Percentiles rank a stretch among this genome's conserved stretches.
phyloP scores from a whole-genome alignment of 768 basidiomycete genomes.

The Hygrophorus pudorinus region DNA sequence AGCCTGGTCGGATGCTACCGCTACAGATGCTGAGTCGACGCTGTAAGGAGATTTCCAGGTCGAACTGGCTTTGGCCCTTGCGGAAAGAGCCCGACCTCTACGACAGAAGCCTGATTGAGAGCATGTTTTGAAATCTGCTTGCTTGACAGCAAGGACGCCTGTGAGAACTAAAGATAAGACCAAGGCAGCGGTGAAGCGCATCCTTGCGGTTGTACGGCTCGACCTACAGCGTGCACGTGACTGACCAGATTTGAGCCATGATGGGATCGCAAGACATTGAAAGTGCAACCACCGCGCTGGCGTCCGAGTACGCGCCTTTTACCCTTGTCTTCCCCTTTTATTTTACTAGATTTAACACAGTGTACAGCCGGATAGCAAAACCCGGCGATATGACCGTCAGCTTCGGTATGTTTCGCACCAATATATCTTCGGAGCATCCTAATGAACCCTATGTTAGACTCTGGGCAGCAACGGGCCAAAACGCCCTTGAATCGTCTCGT shows the following conservation, averaged over 20 bases:
- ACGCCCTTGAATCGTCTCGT: slow-evolving; percentile 75
- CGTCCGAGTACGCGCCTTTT: slow-evolving; percentile 20
- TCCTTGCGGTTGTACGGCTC: too few relatives aligned
- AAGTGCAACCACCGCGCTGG: slow-evolving; percentile 28
- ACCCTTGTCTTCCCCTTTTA: neutral
- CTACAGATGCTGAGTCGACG: slow-evolving; percentile 47
- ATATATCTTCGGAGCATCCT: neutral
- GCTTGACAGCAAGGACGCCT: slow-evolving; percentile 51
- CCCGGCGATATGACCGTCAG: slow-evolving; percentile 91
- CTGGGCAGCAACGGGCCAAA: slow-evolving; percentile 91
- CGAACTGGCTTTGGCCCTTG: slow-evolving; percentile 48
- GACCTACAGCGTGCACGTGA: too few relatives aligned
- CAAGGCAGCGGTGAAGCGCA: slow-evolving; percentile 25
- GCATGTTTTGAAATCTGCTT: slow-evolving; percentile 90
- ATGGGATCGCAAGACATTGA: slow-evolving; percentile 39
- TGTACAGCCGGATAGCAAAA: slow-evolving; percentile 69
- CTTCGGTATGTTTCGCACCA: slow-evolving; percentile 48
- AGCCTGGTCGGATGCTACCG: slow-evolving; percentile 42
- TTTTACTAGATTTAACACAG: slow-evolving; percentile 4
- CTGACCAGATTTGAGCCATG: too few relatives aligned
- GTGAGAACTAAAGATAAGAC: slow-evolving; percentile 24
- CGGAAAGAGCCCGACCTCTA: slow-evolving; percentile 69
- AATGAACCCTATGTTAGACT: slow-evolving; percentile 35
- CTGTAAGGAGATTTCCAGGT: slow-evolving; percentile 86
- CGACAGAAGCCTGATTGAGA: slow-evolving; percentile 93